Evolutionary conservation across 441 rosid genomes (phyloP).

Genomic region (Iberis amara): DNA sequence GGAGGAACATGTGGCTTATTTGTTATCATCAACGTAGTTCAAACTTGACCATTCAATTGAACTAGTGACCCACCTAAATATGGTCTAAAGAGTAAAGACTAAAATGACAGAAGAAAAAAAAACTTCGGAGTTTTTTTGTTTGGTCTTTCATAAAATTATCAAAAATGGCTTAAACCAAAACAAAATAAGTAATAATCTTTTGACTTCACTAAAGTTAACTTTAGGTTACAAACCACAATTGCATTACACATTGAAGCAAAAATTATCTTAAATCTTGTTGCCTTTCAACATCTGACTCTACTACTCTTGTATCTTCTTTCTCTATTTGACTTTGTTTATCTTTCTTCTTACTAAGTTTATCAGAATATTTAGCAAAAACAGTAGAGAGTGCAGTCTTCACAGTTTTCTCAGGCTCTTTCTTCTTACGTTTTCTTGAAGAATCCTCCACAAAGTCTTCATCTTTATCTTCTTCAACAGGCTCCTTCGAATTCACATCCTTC

Average conservation of each 20-base stretch:
- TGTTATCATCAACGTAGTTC: no score
- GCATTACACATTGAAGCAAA: not conserved
- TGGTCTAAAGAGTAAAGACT: no score
- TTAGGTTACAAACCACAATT: slow-evolving; percentile 11
- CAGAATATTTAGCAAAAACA: slow-evolving; percentile 64
- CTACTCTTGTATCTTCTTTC: slow-evolving; percentile 13
- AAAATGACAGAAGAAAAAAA: no score
- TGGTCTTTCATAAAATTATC: not conserved
- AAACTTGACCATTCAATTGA: no score
- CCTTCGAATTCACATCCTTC: slow-evolving; percentile 38
- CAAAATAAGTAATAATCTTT: not conserved
- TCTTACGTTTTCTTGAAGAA: slow-evolving; percentile 42
- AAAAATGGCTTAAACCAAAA: not conserved
- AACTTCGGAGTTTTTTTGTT: not conserved
- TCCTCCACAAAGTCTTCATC: slow-evolving; percentile 42
- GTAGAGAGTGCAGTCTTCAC: slow-evolving; percentile 73
- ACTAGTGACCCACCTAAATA: no score
- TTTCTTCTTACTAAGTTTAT: slow-evolving; percentile 41
- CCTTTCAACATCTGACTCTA: slow-evolving; percentile 28
- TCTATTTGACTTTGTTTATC: slow-evolving; percentile 24
- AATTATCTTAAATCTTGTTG: slow-evolving; percentile 16
- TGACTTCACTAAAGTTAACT: no score
- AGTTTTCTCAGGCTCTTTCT: slow-evolving; percentile 55
- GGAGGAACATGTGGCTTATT: no score
- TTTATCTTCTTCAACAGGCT: slow-evolving; percentile 39